Conservation (phyloP, 371 early-diverging fungal species). For the Phascolomyces articulosus region DNA sequence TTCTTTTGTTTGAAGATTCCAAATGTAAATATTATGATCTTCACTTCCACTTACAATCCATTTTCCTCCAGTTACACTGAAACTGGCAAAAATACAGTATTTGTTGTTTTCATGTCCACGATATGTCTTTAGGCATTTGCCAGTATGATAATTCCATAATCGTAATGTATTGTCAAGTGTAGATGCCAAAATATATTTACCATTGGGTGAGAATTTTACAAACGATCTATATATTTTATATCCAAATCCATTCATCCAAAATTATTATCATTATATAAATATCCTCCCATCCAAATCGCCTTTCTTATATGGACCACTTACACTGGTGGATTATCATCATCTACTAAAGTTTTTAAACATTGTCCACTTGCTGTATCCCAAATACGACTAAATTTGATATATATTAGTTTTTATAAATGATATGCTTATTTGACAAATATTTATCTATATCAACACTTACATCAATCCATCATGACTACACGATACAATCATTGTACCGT, state of each 20-base stretch:
- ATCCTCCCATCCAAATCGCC: background rate
- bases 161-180: conserved; percentile 93
- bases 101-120: conserved; percentile 89
- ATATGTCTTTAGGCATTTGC: conserved; percentile 94
- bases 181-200: conserved; percentile 95
- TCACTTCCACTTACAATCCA: conserved; percentile 97
- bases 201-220: conserved; percentile 98
- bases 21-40: conserved; percentile 90
- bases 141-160: conserved; percentile 93
- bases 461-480: conserved; percentile 95
- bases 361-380: conserved; percentile 97
- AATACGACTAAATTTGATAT: conserved; percentile 71
- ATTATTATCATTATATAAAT: background rate
- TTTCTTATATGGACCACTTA: conserved; percentile 37
- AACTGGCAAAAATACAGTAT: conserved; percentile 92
- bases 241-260: background rate
- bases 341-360: conserved; percentile 93
- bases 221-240: conserved; percentile 67
- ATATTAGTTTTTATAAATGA: background rate
- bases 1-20: conserved; percentile 95
- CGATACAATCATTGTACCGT: conserved; percentile 95
- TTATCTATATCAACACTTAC: too few relatives aligned
- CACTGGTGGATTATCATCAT: conserved; percentile 95
- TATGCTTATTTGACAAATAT: background rate
- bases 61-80: conserved; percentile 92